phyloP scores from a whole-genome alignment of 371 early-diverging fungal species.

The Mucor velutinosus region DNA sequence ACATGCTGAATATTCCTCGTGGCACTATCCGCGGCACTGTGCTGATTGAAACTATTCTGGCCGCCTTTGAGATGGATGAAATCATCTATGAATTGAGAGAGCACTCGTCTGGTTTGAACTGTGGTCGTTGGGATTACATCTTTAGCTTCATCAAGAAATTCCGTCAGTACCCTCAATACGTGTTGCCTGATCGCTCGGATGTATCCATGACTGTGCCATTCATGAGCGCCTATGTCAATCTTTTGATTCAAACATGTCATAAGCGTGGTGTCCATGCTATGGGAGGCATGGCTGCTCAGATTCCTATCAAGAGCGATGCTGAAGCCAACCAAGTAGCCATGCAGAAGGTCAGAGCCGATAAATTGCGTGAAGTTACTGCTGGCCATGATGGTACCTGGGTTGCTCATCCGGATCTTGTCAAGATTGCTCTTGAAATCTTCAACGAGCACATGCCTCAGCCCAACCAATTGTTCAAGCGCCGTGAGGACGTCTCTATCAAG shows the following conservation, averaged over 20 bases:
- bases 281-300: constrained; percentile 99
- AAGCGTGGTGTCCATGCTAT: constrained; percentile 97
- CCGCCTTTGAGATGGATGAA: constrained; percentile 98
- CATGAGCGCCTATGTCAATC: constrained; percentile 91
- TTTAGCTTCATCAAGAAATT: constrained; percentile 96
- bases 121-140: constrained; percentile 98
- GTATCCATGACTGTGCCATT: constrained; percentile 95
- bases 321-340: constrained; percentile 89
- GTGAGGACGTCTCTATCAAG: constrained; percentile 87
- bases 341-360: constrained; percentile 92
- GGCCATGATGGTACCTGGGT: constrained; percentile 98
- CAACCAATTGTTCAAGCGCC: constrained; percentile 90
- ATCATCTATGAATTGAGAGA: constrained; percentile 96
- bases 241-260: constrained; percentile 96
- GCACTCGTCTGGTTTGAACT: constrained; percentile 96
- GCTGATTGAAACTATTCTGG: constrained; percentile 95
- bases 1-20: constrained; percentile 83
- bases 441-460: constrained; percentile 94
- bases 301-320: constrained; percentile 92
- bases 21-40: constrained; percentile 96
- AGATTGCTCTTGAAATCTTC: constrained; percentile 85
- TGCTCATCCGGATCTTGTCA: constrained; percentile 94
- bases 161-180: constrained; percentile 80
- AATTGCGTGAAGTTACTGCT: constrained; percentile 90
- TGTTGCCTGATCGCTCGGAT: constrained; percentile 88